Conservation (phyloP, 345 rosid species). For the Melaleuca alternifolia region DNA sequence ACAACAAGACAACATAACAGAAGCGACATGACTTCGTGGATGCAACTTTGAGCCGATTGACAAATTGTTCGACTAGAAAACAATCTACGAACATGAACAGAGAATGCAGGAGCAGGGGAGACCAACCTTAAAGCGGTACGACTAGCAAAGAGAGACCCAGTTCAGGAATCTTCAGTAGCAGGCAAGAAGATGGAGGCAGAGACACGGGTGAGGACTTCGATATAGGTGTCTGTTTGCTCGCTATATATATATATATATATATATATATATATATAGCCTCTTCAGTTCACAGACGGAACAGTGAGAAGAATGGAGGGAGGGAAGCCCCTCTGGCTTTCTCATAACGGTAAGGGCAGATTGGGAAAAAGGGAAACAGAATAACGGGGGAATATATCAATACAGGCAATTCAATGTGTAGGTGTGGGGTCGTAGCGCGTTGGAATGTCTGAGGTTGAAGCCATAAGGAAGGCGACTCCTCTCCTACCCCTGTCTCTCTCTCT, state of each 20-base stretch:
- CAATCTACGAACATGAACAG: not conserved
- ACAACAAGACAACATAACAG: not conserved
- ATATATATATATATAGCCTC: not conserved
- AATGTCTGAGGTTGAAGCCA: conserved; percentile 35
- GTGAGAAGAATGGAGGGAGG: not conserved
- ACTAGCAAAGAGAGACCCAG: not conserved
- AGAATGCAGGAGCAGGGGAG: not conserved
- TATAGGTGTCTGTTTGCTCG: not conserved
- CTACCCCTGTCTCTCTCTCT: conserved; percentile 18
- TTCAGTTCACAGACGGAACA: not conserved
- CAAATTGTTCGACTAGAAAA: not conserved
- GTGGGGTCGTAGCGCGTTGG: conserved; percentile 18
- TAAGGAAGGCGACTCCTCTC: conserved; percentile 50
- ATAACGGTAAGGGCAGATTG: not conserved
- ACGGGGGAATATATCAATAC: not conserved
- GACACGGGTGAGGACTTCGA: not conserved
- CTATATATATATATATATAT: no score
- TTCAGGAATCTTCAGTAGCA: not conserved
- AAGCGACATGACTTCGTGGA: not conserved
- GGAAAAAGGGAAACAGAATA: not conserved
- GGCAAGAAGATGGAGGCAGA: not conserved
- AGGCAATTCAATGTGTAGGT: conserved; percentile 1
- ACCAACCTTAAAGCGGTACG: not conserved
- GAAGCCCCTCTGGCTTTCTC: not conserved
- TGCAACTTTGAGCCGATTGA: not conserved